Conservation (phyloP, 306 rosid species). For the Elaeagnus macrophylla region DNA sequence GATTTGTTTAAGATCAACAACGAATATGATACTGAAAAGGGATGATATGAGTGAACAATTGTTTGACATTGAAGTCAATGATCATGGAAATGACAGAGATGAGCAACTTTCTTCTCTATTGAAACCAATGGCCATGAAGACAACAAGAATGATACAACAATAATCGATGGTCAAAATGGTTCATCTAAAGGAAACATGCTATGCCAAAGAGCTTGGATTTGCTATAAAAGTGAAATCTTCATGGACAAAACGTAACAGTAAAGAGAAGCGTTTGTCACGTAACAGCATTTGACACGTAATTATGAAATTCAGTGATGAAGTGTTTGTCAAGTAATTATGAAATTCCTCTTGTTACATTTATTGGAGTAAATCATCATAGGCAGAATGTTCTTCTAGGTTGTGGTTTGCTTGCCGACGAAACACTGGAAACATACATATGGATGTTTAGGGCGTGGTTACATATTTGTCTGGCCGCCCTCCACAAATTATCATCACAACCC, state of each 20-base stretch:
- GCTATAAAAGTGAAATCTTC: conserved; percentile 93
- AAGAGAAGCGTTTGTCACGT: conserved; percentile 98
- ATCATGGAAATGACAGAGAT: conserved; percentile 15
- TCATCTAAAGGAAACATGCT: conserved; percentile 43
- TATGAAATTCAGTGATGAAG: conserved; percentile 70
- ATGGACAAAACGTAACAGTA: conserved; percentile 94
- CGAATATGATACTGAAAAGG: conserved; percentile 29
- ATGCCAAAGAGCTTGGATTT: conserved; percentile 80
- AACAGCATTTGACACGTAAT: conserved; percentile 60
- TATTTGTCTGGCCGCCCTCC: conserved; percentile 93
- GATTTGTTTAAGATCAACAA: conserved; percentile 39
- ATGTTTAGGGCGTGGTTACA: conserved; percentile 91
- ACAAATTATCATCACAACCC: conserved; percentile 69
- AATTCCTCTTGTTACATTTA: conserved; percentile 66
- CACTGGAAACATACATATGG: conserved; percentile 74
- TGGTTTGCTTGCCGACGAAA: conserved; percentile 81
- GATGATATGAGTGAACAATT: conserved; percentile 21
- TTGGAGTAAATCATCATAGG: conserved; percentile 90
- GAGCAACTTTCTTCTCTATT: conserved; percentile 30
- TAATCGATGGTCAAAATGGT: conserved; percentile 42
- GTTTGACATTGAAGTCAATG: conserved; percentile 39
- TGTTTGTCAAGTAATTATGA: conserved; percentile 72
- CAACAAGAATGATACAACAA: conserved; percentile 37
- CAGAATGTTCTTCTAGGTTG: conserved; percentile 64
- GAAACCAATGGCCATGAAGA: conserved; percentile 47